Conservation (phyloP, 2,329 filamentous ascomycete species). For the Neofusicoccum sp. region DNA sequence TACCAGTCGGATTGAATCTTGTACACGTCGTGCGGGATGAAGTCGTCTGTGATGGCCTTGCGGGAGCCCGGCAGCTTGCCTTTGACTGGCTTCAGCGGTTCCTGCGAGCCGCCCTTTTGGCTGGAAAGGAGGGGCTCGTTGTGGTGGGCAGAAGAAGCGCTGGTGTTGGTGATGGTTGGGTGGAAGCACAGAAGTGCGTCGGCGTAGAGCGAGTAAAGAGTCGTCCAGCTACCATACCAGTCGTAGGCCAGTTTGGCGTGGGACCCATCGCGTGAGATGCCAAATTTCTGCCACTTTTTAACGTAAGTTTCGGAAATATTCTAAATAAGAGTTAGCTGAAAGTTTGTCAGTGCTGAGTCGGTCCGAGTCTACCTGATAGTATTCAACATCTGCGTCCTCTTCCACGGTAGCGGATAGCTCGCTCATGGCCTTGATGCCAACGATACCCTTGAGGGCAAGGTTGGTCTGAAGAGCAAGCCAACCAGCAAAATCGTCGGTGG, state of each 20-base stretch:
- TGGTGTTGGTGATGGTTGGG: slow-evolving; percentile 46
- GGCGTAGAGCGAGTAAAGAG: slow-evolving; percentile 80
- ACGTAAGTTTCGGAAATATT: slow-evolving; percentile 67
- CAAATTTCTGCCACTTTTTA: slow-evolving; percentile 67
- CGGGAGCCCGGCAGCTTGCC: slow-evolving; percentile 48
- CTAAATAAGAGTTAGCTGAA: slow-evolving; percentile 23
- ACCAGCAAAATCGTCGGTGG: slow-evolving; percentile 81
- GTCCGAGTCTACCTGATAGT: slow-evolving; percentile 51
- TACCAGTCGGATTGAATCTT: slow-evolving; percentile 80
- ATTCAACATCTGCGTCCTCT: slow-evolving; percentile 54
- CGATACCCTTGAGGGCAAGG: slow-evolving; percentile 78
- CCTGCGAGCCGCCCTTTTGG: slow-evolving; percentile 12
- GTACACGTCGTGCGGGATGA: slow-evolving; percentile 76
- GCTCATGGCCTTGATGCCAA: slow-evolving; percentile 77
- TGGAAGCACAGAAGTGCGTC: slow-evolving; percentile 82
- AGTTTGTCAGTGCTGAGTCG: no score
- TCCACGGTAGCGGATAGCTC: slow-evolving; percentile 64
- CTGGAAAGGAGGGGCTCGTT: slow-evolving; percentile 27
- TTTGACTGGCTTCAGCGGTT: slow-evolving; percentile 6
- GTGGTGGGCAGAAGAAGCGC: slow-evolving; percentile 20
- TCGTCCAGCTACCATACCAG: slow-evolving; percentile 78
- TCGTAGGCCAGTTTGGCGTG: slow-evolving; percentile 80
- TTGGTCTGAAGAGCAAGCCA: slow-evolving; percentile 77
- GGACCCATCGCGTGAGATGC: slow-evolving; percentile 65
- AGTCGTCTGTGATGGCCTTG: slow-evolving; percentile 43